These are phyloP conservation scores for Epichloe bromicola DNA, from an alignment of 2,329 filamentous ascomycete genomes.

Conservation along the genomic window DNA sequence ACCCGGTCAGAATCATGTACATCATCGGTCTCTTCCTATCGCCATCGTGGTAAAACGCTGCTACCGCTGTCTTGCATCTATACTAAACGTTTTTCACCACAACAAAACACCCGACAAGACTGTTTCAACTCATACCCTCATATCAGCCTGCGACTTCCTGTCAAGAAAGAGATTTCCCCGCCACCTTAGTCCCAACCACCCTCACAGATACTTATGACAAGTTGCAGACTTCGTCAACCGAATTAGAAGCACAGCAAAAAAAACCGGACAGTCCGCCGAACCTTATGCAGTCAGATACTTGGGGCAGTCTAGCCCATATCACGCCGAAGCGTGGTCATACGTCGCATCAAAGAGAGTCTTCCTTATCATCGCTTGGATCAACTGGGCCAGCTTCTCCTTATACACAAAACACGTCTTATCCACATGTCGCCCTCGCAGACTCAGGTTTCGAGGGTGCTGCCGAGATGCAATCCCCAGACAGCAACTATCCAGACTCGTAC, in stretches of 20 bases:
- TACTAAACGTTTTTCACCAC: neutral
- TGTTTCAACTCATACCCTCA: neutral
- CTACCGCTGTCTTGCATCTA: neutral
- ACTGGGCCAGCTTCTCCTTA: constrained; percentile 48
- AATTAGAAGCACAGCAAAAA: neutral
- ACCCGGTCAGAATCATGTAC: neutral
- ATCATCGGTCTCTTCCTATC: neutral
- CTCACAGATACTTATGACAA: neutral
- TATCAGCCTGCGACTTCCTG: neutral
- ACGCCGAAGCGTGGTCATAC: constrained; percentile 26
- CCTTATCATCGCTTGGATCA: constrained; percentile 46
- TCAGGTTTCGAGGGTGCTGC: constrained; percentile 31
- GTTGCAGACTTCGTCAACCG: neutral
- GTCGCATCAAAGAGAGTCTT: constrained; percentile 46
- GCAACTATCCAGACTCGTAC: constrained; percentile 22
- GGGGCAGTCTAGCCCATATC: constrained; percentile 24
- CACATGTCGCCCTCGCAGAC: constrained; percentile 43
- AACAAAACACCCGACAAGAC: neutral
- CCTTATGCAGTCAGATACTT: constrained; percentile 30
- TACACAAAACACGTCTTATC: constrained; percentile 40
- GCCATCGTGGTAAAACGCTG: neutral
- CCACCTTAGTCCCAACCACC: neutral
- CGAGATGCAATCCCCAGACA: constrained; percentile 24
- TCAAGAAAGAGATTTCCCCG: neutral
- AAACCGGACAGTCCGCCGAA: constrained; percentile 7